Conservation (phyloP, 73 alveolate species). For the Paramecium caudatum region DNA sequence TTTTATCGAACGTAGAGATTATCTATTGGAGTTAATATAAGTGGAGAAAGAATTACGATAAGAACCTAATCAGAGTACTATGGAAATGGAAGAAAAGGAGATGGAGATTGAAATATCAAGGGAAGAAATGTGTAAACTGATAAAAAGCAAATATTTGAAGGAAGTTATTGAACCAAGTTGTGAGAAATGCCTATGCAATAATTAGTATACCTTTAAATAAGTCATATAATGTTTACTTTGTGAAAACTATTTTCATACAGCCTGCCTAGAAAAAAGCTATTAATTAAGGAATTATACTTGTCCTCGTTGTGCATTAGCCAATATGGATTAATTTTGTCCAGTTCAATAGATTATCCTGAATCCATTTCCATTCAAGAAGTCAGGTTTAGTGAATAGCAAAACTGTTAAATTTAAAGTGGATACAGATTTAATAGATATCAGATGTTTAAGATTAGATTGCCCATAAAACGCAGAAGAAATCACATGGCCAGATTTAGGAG, state of each 20-base stretch:
- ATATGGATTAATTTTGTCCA: constrained; percentile 32
- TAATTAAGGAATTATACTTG: background rate
- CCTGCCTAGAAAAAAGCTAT: background rate
- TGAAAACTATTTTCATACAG: background rate
- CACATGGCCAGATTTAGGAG: constrained; percentile 68
- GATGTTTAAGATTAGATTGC: constrained; percentile 59
- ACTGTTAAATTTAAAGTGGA: background rate
- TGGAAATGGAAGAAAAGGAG: background rate
- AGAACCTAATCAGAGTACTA: too few relatives aligned
- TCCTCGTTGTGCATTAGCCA: constrained; percentile 20
- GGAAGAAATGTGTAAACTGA: background rate
- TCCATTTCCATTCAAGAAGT: background rate
- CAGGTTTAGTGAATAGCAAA: background rate
- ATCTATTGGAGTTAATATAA: background rate
- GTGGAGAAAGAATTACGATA: background rate
- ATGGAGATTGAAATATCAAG: background rate
- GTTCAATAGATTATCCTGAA: background rate
- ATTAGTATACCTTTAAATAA: background rate
- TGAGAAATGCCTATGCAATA: background rate
- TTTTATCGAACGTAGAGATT: background rate
- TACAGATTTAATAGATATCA: constrained; percentile 9
- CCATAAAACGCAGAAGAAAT: constrained; percentile 13
- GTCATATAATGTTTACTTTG: background rate
- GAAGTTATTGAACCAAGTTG: background rate
- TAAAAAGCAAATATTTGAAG: background rate